Evolutionary conservation across 2,329 filamentous ascomycete species (phyloP), one percentile per base, ranked within the genome.

Genomic region (Alternaria rosae): DNA sequence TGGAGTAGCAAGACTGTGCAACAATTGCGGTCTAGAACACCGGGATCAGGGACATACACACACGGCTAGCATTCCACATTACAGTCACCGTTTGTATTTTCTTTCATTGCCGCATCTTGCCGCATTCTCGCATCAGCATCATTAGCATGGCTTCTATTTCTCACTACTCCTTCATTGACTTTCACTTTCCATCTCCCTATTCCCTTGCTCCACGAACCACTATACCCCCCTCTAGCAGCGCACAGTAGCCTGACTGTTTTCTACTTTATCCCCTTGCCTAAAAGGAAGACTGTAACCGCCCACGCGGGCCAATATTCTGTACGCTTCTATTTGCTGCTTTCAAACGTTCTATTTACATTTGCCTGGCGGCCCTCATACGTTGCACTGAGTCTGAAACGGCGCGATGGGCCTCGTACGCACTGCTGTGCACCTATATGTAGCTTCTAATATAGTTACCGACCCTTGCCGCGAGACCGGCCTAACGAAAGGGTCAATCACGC

Each of bases 231-330:
- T 62, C 53, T 62, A 61, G 59, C 54, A 62, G 59, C 61, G 59
- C 65, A 58, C 55, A 68, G 48, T 54, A 67, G 15, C 58, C 43
- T 38, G 47, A 52, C 59, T 54, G 60, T 59, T 59, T 60, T 45
- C 42, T 45, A 62, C 65, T 59, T 70, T 64, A 68, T 70, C 64
- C 42, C 59, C 53, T 70, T 61, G 61, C 62, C 65, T 52, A 59
- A 67, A 72, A 77, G 75, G 75, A 78, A 79, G 77, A 79, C 72
- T 78, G 76, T 79, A 76, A 73, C 77, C 75, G 78, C 78, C 78
- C 78, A 68, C 78, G 77, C 78, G 77, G 78, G 74, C 69, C 65
- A 74, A 64, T 70, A 67, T 63, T 44, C 52, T 78, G 74, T 76
- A 74, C 66, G 61, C 64, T 72, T 69, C 56, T 66, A 51, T 55